phyloP scores from a whole-genome alignment of 169 alveolate genomes.

The Plasmodium coatneyi region DNA sequence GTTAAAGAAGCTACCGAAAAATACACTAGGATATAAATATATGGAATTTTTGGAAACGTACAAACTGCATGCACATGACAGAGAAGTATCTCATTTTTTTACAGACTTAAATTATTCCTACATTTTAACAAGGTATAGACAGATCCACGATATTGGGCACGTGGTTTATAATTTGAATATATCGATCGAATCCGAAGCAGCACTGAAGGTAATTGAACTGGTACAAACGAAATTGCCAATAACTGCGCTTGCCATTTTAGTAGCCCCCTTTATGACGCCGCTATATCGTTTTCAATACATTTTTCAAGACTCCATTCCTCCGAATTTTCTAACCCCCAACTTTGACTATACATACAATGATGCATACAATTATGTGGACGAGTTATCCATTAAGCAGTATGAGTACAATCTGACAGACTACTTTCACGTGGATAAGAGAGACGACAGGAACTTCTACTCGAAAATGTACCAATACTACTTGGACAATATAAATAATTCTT shows the following conservation, averaged over 20 bases:
- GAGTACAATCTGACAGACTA: slow-evolving; percentile 68
- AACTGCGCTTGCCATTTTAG: slow-evolving; percentile 55
- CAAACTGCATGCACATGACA: slow-evolving; percentile 75
- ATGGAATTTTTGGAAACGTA: slow-evolving; percentile 75
- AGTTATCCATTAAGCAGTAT: slow-evolving; percentile 59
- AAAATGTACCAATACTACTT: slow-evolving; percentile 41
- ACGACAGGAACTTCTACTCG: background rate
- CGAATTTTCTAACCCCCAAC: slow-evolving; percentile 34
- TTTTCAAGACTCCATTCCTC: slow-evolving; percentile 39
- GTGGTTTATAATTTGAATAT: slow-evolving; percentile 74
- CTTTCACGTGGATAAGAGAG: slow-evolving; percentile 68
- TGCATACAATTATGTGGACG: slow-evolving; percentile 46
- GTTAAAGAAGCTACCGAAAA: slow-evolving; percentile 74
- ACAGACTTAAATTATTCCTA: slow-evolving; percentile 62
- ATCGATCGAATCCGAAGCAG: slow-evolving; percentile 75
- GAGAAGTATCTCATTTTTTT: slow-evolving; percentile 76
- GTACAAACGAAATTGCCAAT: slow-evolving; percentile 76
- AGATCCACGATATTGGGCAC: slow-evolving; percentile 75
- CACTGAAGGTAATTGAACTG: slow-evolving; percentile 70
- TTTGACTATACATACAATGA: slow-evolving; percentile 67
- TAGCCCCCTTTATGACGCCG: slow-evolving; percentile 74
- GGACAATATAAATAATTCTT: slow-evolving; percentile 63
- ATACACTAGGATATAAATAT: slow-evolving; percentile 75
- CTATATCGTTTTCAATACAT: slow-evolving; percentile 65
- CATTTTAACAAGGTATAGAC: slow-evolving; percentile 75